phyloP scores from a whole-genome alignment of 345 rosid species.

The Populus alba region DNA sequence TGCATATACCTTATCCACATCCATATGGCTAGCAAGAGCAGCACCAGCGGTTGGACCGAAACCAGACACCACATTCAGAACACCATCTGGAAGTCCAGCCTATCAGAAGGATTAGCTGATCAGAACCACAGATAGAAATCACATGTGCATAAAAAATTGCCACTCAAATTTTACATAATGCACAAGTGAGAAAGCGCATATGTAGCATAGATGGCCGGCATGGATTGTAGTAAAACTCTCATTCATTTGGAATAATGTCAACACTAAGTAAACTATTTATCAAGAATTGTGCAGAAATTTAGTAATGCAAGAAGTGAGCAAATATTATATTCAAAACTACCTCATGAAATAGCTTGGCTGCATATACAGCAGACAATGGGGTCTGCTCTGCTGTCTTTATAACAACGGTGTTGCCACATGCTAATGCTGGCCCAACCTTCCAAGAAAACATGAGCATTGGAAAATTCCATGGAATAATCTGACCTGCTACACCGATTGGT shows the following conservation, averaged over 20 bases:
- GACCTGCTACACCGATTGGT: slow-evolving; percentile 95
- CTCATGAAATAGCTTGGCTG: slow-evolving; percentile 65
- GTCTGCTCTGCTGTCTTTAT: slow-evolving; percentile 94
- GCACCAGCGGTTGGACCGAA: slow-evolving; percentile 89
- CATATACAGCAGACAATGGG: slow-evolving; percentile 73
- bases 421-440: slow-evolving; percentile 94
- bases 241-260: neutral
- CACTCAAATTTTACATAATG: neutral
- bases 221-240: too few species aligned
- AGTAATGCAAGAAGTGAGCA: neutral
- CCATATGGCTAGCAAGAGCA: slow-evolving; percentile 87
- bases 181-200: neutral
- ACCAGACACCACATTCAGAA: slow-evolving; percentile 81
- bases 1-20: slow-evolving; percentile 71
- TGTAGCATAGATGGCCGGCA: neutral
- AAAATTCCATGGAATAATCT: slow-evolving; percentile 95
- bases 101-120: slow-evolving; percentile 22
- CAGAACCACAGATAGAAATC: neutral
- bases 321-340: slow-evolving; percentile 30
- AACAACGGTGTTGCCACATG: slow-evolving; percentile 84
- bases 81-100: slow-evolving; percentile 97
- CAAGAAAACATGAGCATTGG: slow-evolving; percentile 87
- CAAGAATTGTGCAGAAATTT: neutral
- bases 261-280: neutral
- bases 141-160: neutral